Conservation (phyloP, 345 rosid species). For the Psidium friedrichsthalianum region DNA sequence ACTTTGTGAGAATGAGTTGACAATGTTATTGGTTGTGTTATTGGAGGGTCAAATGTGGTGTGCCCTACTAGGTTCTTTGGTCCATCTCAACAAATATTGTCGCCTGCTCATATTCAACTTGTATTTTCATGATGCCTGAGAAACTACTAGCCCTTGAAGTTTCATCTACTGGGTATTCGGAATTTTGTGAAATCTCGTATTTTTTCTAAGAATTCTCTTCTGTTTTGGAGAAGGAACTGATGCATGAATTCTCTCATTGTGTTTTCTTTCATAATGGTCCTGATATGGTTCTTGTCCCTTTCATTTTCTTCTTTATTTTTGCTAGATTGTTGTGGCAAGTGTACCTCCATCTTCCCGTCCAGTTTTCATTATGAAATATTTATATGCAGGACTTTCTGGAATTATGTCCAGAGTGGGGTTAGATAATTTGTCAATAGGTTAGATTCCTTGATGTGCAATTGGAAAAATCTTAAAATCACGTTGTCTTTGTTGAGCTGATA, state of each 20-base stretch:
- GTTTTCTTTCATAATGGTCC: not conserved
- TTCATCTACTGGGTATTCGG: not conserved
- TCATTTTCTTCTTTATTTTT: not conserved
- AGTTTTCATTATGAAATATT: not conserved
- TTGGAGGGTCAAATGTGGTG: not conserved
- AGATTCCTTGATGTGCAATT: not conserved
- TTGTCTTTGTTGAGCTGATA: not conserved
- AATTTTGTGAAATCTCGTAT: not conserved
- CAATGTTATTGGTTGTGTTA: not conserved
- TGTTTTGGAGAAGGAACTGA: not conserved
- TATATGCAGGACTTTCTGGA: not conserved
- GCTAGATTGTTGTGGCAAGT: not conserved
- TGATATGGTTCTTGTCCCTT: not conserved
- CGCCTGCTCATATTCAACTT: not conserved
- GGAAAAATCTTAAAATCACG: not conserved
- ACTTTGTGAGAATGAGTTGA: not conserved
- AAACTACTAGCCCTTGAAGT: not conserved
- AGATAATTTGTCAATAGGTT: not conserved
- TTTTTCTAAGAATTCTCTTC: not conserved
- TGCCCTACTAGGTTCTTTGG: not conserved
- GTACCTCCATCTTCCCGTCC: not conserved
- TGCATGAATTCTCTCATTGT: not conserved
- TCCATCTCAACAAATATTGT: not conserved
- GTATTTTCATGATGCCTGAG: not conserved
- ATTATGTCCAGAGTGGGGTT: not conserved